A percentile compares a stretch with the other conserved stretches of the same genome.
Evolutionary conservation across 106 monocot species (phyloP).

Genomic region (Posidonia australis): DNA sequence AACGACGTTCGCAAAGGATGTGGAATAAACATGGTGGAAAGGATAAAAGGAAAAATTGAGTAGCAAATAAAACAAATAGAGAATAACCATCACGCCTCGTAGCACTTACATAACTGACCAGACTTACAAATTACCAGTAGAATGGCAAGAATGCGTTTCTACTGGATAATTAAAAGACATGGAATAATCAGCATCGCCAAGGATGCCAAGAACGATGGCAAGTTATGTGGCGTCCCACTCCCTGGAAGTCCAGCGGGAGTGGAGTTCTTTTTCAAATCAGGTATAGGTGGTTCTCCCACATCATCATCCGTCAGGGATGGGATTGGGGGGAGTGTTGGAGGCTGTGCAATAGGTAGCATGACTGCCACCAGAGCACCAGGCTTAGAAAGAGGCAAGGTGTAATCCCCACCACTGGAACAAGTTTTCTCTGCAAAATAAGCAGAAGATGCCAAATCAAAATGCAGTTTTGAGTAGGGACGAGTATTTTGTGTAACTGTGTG

Average conservation of each 20-base stretch:
- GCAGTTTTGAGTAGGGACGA: neutral
- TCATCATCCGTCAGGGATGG: constrained; percentile 31
- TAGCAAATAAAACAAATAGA: no score
- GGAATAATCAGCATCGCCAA: neutral
- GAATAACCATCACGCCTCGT: no score
- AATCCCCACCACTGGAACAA: constrained; percentile 36
- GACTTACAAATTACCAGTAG: no score
- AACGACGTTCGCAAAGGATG: no score
- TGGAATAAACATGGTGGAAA: no score
- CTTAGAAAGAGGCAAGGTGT: constrained; percentile 28
- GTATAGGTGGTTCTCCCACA: constrained; percentile 52
- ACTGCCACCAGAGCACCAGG: constrained; percentile 10
- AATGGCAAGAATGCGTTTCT: no score
- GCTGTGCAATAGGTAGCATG: constrained; percentile 1
- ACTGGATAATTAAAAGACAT: neutral
- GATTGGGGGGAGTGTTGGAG: constrained; percentile 35
- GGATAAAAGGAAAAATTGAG: no score
- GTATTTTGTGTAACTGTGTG: no score
- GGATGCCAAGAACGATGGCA: neutral
- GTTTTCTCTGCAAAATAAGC: constrained; percentile 36
- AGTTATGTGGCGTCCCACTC: neutral
- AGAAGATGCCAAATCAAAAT: neutral
- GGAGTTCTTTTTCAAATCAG: constrained; percentile 2
- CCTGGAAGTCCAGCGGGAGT: no score
- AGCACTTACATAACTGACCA: no score